Percentiles rank a stretch among this genome's conserved stretches.
phyloP scores from a whole-genome alignment of 2,329 filamentous ascomycete species.

The Lomentospora prolificans region DNA sequence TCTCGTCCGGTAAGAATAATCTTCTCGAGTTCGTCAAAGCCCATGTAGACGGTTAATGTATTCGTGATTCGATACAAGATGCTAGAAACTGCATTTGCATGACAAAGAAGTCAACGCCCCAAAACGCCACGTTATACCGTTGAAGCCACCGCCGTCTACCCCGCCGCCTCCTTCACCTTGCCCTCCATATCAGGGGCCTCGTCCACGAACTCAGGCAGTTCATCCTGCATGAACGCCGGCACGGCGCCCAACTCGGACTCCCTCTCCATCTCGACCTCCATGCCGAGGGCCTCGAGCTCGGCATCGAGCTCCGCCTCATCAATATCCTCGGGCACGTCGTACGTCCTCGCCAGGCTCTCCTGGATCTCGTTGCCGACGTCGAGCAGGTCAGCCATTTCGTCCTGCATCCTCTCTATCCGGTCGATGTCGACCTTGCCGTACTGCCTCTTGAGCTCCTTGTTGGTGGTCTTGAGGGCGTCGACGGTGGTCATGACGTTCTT shows the following conservation, averaged over 20 bases:
- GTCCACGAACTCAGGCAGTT: conserved; percentile 84
- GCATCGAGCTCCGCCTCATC: conserved; percentile 95
- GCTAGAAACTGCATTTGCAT: neutral
- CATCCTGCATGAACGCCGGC: conserved; percentile 83
- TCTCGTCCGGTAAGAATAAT: too few species aligned
- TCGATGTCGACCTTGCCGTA: conserved; percentile 97
- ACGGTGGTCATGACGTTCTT: conserved; percentile 98
- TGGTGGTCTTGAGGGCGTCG: conserved; percentile 94
- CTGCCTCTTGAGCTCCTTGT: conserved; percentile 83
- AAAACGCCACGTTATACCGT: neutral
- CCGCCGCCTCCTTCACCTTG: conserved; percentile 75
- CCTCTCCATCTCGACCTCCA: conserved; percentile 84
- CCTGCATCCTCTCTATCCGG: conserved; percentile 94
- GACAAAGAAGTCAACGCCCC: neutral
- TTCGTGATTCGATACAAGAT: neutral
- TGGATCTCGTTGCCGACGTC: conserved; percentile 98
- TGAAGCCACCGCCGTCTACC: conserved; percentile 30
- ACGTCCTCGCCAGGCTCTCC: conserved; percentile 81
- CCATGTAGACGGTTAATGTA: too few species aligned
- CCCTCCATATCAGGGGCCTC: conserved; percentile 65
- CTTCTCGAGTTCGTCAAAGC: too few species aligned
- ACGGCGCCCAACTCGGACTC: conserved; percentile 47
- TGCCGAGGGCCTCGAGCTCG: conserved; percentile 85
- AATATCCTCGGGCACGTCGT: conserved; percentile 93
- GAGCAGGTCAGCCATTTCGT: conserved; percentile 97